Evolutionary conservation across 352 stramenopile species (phyloP).

Genomic region (Pythium biforme): DNA sequence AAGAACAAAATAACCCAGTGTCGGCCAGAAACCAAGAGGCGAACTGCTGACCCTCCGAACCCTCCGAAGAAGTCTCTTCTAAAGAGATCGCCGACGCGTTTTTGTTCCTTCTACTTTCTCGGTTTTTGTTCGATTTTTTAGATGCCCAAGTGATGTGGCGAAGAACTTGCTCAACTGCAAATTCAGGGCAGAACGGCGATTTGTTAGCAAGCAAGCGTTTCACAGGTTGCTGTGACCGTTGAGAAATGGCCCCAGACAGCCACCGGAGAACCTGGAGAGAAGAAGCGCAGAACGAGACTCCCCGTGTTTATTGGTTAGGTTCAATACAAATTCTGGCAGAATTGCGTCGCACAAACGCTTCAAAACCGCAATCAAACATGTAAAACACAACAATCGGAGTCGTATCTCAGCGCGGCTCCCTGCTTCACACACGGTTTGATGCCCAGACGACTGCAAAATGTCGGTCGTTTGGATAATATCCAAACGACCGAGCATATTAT

Average conservation of each 20-base stretch:
- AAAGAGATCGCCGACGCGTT: background rate
- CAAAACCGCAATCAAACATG: background rate
- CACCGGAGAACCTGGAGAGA: background rate
- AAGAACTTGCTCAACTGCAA: background rate
- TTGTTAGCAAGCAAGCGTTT: background rate
- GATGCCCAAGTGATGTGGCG: background rate
- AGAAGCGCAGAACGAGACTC: background rate
- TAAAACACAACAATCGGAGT: background rate
- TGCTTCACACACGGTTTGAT: too few species aligned
- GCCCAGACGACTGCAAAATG: too few species aligned
- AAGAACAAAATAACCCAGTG: background rate
- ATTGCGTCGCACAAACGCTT: background rate
- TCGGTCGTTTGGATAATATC: too few species aligned
- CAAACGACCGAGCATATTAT: too few species aligned
- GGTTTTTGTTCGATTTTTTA: slow-evolving; percentile 4
- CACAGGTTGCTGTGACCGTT: background rate
- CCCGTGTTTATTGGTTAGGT: too few species aligned
- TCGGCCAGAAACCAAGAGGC: background rate
- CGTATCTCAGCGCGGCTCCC: too few species aligned
- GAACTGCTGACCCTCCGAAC: too few species aligned
- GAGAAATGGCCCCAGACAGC: background rate
- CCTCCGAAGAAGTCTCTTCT: background rate
- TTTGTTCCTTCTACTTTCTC: background rate
- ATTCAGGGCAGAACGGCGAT: background rate
- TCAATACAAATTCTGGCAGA: too few species aligned